Percentiles rank a stretch among this genome's conserved stretches.
phyloP scores from a whole-genome alignment of 225 moss, liverwort and hornwort species.

The Lunularia cruciata region DNA sequence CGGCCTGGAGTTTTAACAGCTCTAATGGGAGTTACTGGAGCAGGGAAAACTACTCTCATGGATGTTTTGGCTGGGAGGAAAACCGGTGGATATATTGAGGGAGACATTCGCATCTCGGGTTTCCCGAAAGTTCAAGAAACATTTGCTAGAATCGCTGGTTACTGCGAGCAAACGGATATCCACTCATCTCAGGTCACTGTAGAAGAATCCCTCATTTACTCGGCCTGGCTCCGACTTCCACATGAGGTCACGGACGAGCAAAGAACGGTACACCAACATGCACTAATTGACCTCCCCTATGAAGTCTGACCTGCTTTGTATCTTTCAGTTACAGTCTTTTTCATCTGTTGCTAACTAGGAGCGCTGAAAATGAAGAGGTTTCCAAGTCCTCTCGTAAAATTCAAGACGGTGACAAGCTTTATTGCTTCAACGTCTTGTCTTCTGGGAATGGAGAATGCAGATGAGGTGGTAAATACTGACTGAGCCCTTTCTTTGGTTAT shows the following conservation, averaged over 20 bases:
- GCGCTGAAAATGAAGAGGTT: neutral
- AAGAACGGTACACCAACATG: neutral
- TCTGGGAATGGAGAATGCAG: neutral
- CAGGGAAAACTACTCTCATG: constrained; percentile 88
- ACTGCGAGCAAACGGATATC: constrained; percentile 89
- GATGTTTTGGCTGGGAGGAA: constrained; percentile 82
- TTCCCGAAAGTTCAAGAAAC: constrained; percentile 69
- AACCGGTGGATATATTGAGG: constrained; percentile 58
- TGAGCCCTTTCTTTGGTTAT: neutral
- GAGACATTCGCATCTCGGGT: constrained; percentile 66
- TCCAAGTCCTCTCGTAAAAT: neutral
- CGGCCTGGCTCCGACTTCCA: constrained; percentile 70
- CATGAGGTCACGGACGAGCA: neutral
- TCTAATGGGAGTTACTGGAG: constrained; percentile 78
- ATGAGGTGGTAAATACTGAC: neutral
- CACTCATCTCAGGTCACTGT: constrained; percentile 88
- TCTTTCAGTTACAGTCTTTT: too few species aligned
- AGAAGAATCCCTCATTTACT: constrained; percentile 66
- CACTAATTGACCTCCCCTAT: neutral
- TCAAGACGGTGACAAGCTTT: neutral
- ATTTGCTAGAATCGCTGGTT: constrained; percentile 77
- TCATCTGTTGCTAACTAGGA: too few species aligned
- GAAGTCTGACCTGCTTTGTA: neutral
- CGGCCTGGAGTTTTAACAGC: constrained; percentile 35
- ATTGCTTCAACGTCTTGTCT: neutral